phyloP scores from a whole-genome alignment of 2,329 filamentous ascomycete species.

The Paracoccidioides brasiliensis region DNA sequence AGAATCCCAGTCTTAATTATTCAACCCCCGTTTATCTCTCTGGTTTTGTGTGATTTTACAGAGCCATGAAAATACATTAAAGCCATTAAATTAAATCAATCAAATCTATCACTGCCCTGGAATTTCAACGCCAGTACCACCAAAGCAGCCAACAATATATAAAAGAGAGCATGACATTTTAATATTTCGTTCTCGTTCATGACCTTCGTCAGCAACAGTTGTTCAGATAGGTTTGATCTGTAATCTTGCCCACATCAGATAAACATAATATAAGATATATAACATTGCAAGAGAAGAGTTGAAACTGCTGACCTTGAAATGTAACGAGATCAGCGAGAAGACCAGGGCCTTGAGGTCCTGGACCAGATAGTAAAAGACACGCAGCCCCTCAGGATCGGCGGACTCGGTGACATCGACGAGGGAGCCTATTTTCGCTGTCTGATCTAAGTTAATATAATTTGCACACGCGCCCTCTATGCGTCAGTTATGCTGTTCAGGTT shows the following conservation, averaged over 20 bases:
- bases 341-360: constrained; percentile 94
- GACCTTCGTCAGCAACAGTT: not conserved
- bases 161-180: not conserved
- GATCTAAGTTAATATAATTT: not conserved
- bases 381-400: constrained; percentile 83
- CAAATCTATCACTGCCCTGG: not conserved
- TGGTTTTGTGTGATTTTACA: not conserved
- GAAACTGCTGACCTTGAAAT: constrained; percentile 63
- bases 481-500: not conserved
- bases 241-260: not conserved
- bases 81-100: not conserved
- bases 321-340: constrained; percentile 87
- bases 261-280: not conserved
- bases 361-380: constrained; percentile 97
- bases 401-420: constrained; percentile 94
- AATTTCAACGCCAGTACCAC: not conserved
- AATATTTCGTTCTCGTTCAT: not conserved
- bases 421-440: constrained; percentile 98
- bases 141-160: not conserved
- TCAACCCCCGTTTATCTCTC: not conserved
- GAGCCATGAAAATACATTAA: not conserved
- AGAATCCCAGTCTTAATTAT: not conserved
- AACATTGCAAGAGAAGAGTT: constrained; percentile 15
- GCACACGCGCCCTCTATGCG: not conserved
- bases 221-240: constrained; percentile 40